Base-by-base conservation (phyloP, 108 stramenopile species). In the Cyclotella cryptica region DNA sequence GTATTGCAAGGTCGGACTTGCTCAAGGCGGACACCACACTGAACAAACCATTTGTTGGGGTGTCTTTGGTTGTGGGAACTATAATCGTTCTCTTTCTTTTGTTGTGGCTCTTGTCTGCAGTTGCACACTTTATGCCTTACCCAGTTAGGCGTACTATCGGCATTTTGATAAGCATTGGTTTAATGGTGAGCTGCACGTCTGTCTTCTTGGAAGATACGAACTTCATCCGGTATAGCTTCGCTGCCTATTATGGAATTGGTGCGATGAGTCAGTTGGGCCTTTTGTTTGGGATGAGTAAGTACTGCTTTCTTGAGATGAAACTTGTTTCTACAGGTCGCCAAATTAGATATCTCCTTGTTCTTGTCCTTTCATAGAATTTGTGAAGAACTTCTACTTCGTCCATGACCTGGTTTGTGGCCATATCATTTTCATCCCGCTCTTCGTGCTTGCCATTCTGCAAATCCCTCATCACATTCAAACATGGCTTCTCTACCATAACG, bases 401-500 rank as follows among this genome's bases (percentile, higher is more conserved):
- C 98, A 99, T 74, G 98, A 99, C 77, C 64, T 97, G 45, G 88
- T 98, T 29, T 96, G 97, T 59, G 97, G 94, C 2, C 94, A 98
- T 80, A 78, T 97, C 72, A 90, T 98, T 66, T 99, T 99, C 85
- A 69, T 96, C 62, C 90, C 97, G 40, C 86, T 98, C 39, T 86
- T 97, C 75, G 63, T 96, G 11, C 70, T 97, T 28, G 92, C 88
- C 18, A 92, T 95, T 22, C 72, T 98, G 27, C 96, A 96, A 65
- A 75, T 98, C 44, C 93, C 93, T 44, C 84, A 91, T 59, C 83
- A 91, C 67, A 84, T 98, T 11, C 97, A 99, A 79, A 98, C 97
- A 22, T 98, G 97, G 98, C 80, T 99, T 66, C 88, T 99, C 18
- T 99, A 97, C 85, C 97, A 98, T 84, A 98, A 99, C 71, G 98